Percentiles rank a stretch among this genome's conserved stretches.
phyloP scores from a whole-genome alignment of 1,284 basidiomycete species.

The Nidula niveotomentosa region DNA sequence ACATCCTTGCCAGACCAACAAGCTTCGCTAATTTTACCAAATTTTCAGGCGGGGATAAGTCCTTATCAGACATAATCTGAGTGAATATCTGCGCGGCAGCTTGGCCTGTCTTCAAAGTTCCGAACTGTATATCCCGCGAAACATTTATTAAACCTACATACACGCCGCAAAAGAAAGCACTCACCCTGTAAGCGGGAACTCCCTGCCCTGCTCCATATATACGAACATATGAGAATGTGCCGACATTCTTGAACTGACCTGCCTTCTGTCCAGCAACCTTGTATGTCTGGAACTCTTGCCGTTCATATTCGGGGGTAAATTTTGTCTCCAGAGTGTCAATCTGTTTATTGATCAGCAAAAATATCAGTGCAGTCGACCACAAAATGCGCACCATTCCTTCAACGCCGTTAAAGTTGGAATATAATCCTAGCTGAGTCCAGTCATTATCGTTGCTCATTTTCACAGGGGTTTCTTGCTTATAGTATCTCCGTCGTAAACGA shows the following conservation, averaged over 20 bases:
- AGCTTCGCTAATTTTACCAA: background rate
- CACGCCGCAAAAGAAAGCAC: background rate
- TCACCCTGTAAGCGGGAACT: constrained; percentile 38
- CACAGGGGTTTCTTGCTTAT: constrained; percentile 23
- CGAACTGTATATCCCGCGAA: constrained; percentile 9
- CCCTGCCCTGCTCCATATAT: constrained; percentile 48
- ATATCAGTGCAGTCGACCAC: constrained; percentile 10
- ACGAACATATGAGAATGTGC: constrained; percentile 55
- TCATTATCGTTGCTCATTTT: background rate
- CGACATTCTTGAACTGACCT: constrained; percentile 56
- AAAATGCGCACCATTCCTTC: constrained; percentile 52
- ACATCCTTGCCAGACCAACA: too few species aligned
- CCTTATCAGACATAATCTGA: constrained; percentile 26
- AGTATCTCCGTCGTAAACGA: constrained; percentile 58
- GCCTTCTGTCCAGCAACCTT: constrained; percentile 44
- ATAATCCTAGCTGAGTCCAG: constrained; percentile 37
- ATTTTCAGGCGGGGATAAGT: constrained; percentile 18
- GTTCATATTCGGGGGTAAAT: constrained; percentile 29
- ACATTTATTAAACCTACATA: too few species aligned
- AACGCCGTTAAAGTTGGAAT: constrained; percentile 59
- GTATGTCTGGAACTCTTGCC: constrained; percentile 41
- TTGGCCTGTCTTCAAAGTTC: constrained; percentile 19
- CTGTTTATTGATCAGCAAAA: constrained; percentile 17
- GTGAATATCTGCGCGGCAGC: constrained; percentile 29
- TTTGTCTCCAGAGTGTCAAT: constrained; percentile 40